Percentiles rank a stretch among this genome's conserved stretches.
These are phyloP conservation scores for Aspergillus cejpii DNA, from an alignment of 2,329 filamentous ascomycete species.

Conservation along the genomic window DNA sequence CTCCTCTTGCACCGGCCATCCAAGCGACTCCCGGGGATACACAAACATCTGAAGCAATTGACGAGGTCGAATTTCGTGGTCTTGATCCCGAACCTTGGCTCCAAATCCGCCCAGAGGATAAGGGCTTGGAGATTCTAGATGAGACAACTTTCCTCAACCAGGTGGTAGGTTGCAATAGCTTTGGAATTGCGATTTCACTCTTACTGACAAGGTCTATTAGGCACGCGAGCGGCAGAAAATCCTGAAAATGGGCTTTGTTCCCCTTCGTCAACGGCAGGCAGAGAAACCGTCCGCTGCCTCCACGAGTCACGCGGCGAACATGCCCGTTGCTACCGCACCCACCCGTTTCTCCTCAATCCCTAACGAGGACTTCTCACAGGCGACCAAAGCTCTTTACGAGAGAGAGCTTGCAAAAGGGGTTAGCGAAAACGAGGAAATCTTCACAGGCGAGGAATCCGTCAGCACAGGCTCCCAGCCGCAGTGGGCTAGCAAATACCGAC, in stretches of 20 bases:
- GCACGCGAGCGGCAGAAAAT: constrained; percentile 54
- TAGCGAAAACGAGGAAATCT: constrained; percentile 91
- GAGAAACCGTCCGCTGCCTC: constrained; percentile 31
- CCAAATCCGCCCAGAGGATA: constrained; percentile 59
- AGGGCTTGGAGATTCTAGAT: constrained; percentile 51
- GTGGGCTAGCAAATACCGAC: constrained; percentile 79
- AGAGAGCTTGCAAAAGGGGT: constrained; percentile 87
- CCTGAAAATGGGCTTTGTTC: constrained; percentile 61
- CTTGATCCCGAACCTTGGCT: constrained; percentile 62
- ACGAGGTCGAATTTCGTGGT: constrained; percentile 36
- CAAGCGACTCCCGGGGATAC: constrained; percentile 8
- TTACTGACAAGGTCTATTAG: constrained; percentile 25
- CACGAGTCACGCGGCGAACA: constrained; percentile 33
- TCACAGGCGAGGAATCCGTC: constrained; percentile 80
- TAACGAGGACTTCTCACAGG: constrained; percentile 76
- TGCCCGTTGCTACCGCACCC: constrained; percentile 49
- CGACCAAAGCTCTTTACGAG: constrained; percentile 83
- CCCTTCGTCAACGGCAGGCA: constrained; percentile 45
- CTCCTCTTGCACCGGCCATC: constrained; percentile 42
- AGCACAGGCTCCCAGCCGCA: constrained; percentile 57
- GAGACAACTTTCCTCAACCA: constrained; percentile 54
- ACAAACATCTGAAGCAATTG: constrained; percentile 2
- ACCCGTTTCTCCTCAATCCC: constrained; percentile 63
- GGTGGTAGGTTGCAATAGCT: constrained; percentile 39
- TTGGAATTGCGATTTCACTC: neutral